These are phyloP conservation scores for Cryphonectria japonica DNA, from an alignment of 2,329 filamentous ascomycete species.

Conservation along the genomic window DNA sequence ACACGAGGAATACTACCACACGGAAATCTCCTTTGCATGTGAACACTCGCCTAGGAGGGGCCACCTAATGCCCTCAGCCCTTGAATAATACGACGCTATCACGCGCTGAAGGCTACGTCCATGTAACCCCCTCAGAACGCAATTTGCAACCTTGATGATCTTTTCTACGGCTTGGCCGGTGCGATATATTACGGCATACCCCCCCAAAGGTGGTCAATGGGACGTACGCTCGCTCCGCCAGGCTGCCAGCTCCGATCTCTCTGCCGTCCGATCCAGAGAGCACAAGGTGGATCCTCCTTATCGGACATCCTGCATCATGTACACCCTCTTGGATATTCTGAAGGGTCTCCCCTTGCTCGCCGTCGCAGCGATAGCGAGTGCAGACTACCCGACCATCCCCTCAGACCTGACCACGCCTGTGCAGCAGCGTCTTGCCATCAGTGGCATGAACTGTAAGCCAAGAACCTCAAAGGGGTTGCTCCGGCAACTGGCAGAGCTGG, in stretches of 20 bases:
- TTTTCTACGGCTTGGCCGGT: not conserved
- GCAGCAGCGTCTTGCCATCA: slow-evolving; percentile 28
- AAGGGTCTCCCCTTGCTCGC: slow-evolving; percentile 13
- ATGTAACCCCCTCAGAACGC: not conserved
- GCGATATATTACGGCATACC: not conserved
- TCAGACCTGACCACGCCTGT: slow-evolving; percentile 27
- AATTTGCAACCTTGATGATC: not conserved
- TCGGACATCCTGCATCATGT: slow-evolving; percentile 14
- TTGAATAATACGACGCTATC: slow-evolving; percentile 1
- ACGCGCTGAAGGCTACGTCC: slow-evolving; percentile 2
- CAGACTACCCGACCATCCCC: slow-evolving; percentile 25
- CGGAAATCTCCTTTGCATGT: slow-evolving; percentile 8
- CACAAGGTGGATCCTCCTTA: not conserved
- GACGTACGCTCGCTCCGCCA: not conserved
- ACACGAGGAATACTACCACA: not conserved
- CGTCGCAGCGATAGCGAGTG: slow-evolving; percentile 6
- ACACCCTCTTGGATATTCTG: not conserved
- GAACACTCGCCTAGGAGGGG: not conserved
- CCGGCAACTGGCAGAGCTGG: not conserved
- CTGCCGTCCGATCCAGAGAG: not conserved
- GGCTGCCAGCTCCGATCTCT: not conserved
- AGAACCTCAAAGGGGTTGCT: no score
- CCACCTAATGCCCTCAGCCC: slow-evolving; percentile 3
- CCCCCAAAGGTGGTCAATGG: not conserved
- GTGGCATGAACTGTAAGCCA: slow-evolving; percentile 24